phyloP scores from a whole-genome alignment of 805 yeast genomes.

The Priceomyces melissophilus region DNA sequence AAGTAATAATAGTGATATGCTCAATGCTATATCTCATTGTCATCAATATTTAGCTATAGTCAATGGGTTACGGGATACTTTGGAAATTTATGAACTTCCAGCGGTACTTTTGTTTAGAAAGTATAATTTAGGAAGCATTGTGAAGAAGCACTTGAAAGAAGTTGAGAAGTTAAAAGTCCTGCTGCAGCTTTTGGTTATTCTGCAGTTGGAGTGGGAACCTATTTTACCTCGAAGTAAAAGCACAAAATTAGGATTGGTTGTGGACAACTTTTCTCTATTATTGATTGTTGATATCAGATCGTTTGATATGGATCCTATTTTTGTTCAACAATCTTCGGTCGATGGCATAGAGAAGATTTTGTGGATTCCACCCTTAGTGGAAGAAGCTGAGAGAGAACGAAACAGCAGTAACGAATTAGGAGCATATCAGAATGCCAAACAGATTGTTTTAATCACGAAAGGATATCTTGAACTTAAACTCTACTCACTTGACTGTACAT shows the following conservation, averaged over 20 bases:
- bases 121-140: conserved; percentile 6
- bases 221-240: conserved; percentile 7
- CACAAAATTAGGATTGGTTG: conserved; percentile 30
- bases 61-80: not conserved
- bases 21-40: conserved; percentile 1
- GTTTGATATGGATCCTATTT: conserved; percentile 20
- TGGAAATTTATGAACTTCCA: conserved; percentile 1
- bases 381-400: conserved; percentile 23
- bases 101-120: conserved; percentile 3
- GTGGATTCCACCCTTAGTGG: conserved; percentile 31
- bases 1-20: not conserved
- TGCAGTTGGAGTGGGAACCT: conserved; percentile 23
- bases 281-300: conserved; percentile 22
- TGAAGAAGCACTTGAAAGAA: conserved; percentile 1
- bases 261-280: conserved; percentile 16
- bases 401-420: conserved; percentile 25
- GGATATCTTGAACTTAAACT: conserved; percentile 24
- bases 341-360: conserved; percentile 29
- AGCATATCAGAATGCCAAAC: conserved; percentile 31
- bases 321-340: conserved; percentile 24
- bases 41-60: not conserved
- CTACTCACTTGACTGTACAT: conserved; percentile 36
- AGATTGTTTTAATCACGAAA: conserved; percentile 29
- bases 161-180: not conserved
- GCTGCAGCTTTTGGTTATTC: not conserved